Evolutionary conservation across 1,284 basidiomycete genomes (phyloP).

Genomic region (Irpex sp.): DNA sequence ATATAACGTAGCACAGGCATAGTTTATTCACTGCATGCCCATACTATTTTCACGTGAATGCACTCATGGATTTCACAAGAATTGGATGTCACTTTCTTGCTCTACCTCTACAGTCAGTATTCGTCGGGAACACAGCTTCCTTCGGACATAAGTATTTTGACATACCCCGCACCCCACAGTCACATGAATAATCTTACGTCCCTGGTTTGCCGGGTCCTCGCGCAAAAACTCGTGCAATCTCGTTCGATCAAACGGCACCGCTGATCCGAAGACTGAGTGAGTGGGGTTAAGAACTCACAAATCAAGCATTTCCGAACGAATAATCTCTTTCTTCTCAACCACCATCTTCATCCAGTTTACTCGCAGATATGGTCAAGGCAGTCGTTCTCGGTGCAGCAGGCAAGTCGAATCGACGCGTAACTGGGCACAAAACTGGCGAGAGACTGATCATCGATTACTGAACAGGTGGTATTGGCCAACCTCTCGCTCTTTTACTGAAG

Average conservation of each 20-base stretch:
- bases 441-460: slow-evolving; percentile 11
- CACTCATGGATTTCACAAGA: too few species aligned
- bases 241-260: neutral
- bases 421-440: neutral
- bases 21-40: neutral
- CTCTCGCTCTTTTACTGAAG: slow-evolving; percentile 89
- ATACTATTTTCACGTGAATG: neutral
- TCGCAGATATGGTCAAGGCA: slow-evolving; percentile 72
- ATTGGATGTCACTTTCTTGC: too few species aligned
- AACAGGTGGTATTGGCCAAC: slow-evolving; percentile 88
- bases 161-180: neutral
- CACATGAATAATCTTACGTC: neutral
- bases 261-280: neutral
- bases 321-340: slow-evolving; percentile 3
- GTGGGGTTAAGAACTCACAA: too few species aligned
- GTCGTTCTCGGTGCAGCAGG: slow-evolving; percentile 92
- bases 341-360: slow-evolving; percentile 1
- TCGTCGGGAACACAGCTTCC: too few species aligned
- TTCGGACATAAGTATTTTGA: neutral
- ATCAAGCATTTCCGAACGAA: neutral
- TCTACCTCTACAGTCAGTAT: too few species aligned
- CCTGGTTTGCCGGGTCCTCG: neutral
- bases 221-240: neutral
- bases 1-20: neutral
- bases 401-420: slow-evolving; percentile 25